These are phyloP conservation scores for Paraconiothyrium brasiliense DNA, from an alignment of 2,329 filamentous ascomycete genomes.

Conservation along the genomic window DNA sequence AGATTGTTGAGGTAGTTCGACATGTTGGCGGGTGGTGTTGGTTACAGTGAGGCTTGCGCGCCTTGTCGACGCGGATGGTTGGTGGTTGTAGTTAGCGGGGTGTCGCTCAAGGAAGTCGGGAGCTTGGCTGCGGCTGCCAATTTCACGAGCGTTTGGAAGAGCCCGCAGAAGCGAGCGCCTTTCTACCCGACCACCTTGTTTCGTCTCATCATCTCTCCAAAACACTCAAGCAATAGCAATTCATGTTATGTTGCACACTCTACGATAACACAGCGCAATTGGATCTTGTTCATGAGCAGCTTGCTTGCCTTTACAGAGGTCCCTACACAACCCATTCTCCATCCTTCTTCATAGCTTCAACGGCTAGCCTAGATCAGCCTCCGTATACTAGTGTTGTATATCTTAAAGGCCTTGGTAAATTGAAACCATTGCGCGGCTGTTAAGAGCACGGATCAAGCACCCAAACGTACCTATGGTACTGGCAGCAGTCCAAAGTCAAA, in stretches of 20 bases:
- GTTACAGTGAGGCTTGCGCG: neutral
- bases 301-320: neutral
- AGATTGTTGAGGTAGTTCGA: conserved; percentile 83
- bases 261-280: neutral
- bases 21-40: conserved; percentile 31
- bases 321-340: neutral
- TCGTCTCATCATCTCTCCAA: neutral
- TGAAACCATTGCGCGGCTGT: too few species aligned
- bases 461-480: too few species aligned
- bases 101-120: neutral
- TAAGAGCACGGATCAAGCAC: too few species aligned
- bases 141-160: conserved; percentile 11
- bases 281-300: neutral
- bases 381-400: neutral
- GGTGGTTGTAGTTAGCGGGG: neutral
- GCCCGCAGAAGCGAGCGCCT: conserved; percentile 7
- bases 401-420: too few species aligned
- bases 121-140: neutral
- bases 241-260: neutral
- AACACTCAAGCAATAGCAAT: neutral
- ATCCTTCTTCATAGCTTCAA: neutral
- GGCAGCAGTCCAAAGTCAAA: too few species aligned
- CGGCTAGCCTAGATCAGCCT: neutral
- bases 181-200: conserved; percentile 9
- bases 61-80: conserved; percentile 1